phyloP scores from a whole-genome alignment of 495 filamentous ascomycete species.

The Lindgomyces ingoldianus region DNA sequence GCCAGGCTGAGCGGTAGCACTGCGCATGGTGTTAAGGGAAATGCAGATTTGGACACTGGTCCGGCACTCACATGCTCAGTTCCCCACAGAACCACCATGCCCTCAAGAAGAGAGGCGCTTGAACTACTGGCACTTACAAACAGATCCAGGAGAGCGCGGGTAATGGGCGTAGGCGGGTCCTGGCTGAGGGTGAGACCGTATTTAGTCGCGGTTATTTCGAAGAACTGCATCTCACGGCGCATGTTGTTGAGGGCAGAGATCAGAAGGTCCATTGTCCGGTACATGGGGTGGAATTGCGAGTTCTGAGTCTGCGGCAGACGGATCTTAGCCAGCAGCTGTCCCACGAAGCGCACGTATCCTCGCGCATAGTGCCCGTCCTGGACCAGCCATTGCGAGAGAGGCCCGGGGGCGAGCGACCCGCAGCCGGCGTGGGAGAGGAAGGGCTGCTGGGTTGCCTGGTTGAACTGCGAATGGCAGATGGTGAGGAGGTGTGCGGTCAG shows the following conservation, averaged over 20 bases:
- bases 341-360: constrained; percentile 69
- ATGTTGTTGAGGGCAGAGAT: constrained; percentile 67
- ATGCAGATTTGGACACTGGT: not conserved
- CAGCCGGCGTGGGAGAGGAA: constrained; percentile 69
- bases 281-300: constrained; percentile 43
- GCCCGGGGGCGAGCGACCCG: constrained; percentile 58
- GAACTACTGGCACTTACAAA: constrained; percentile 55
- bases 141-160: constrained; percentile 56
- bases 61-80: constrained; percentile 57
- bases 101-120: constrained; percentile 58
- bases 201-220: constrained; percentile 62
- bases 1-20: constrained; percentile 47
- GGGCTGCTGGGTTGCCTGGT: constrained; percentile 61
- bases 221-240: constrained; percentile 66
- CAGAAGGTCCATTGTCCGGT: constrained; percentile 59
- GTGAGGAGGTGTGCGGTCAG: constrained; percentile 57
- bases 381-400: constrained; percentile 68
- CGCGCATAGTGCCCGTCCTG: constrained; percentile 77
- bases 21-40: constrained; percentile 10
- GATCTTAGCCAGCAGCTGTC: constrained; percentile 64
- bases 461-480: constrained; percentile 47
- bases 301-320: constrained; percentile 53
- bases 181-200: constrained; percentile 60
- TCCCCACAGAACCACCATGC: constrained; percentile 70
- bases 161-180: constrained; percentile 49